Evolutionary conservation across 2,329 filamentous ascomycete genomes (phyloP), one percentile per base, ranked within the genome.

Genomic region (Pyrenochaeta sp.): DNA sequence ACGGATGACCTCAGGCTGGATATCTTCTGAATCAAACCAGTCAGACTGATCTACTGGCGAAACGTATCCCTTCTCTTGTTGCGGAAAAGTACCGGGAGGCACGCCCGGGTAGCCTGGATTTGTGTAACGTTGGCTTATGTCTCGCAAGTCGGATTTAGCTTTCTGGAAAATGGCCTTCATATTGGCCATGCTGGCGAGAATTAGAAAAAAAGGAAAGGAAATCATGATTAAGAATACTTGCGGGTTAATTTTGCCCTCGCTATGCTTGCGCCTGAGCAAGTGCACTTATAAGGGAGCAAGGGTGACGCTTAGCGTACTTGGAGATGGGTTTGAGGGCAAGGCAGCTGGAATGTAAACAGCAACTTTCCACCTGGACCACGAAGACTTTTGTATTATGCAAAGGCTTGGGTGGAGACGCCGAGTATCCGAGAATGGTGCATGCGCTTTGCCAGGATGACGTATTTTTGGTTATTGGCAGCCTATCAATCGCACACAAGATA

Each of bases 1-100:
- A 38, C 62, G 68, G 44, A 79, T 74, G 14, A 51, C 48, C 8
- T 62, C 61, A 2, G 55, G 52, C n/a, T 52, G 31, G 15, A 18
- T 28, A 31, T 32, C 28, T 53, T 48, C 7, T 39, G 39, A 7
- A 24, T 29, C 21, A 51, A 47, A 20, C 15, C 45, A 24, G 40
- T n/a, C 31, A 19, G 7, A 13, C 14, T 39, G 26, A 17, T 49
- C 37, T 4, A 6, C 29, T 29, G 34, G 38, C 15, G 20, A 13
- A 21, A 21, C 35, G 14, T 41, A 24, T 10, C 38, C 27, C 26
- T 51, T 44, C 29, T 41, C 29, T 22, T 45, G 44, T 19, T 14
- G 9, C 8, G 44, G 34, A 19, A 35, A 17, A 24, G 19, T 14
- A 2, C 24, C 18, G 24, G 15, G 23, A 8, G 24, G 26, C 7